Evolutionary conservation across 192 early-diverging fungal species (phyloP).

Genomic region (Coemansia sp.): DNA sequence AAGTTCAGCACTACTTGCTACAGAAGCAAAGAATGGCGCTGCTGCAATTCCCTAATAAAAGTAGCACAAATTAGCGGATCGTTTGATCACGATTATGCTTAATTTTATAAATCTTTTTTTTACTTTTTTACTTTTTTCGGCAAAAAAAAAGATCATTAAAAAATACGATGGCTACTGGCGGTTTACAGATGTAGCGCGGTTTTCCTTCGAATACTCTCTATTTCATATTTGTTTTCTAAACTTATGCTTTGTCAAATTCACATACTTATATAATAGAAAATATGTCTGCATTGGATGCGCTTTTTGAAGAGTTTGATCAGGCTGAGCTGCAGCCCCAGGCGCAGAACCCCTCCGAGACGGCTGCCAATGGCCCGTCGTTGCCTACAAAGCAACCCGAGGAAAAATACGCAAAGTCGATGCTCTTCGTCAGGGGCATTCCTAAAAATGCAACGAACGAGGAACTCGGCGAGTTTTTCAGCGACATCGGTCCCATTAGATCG

Average conservation of each 20-base stretch:
- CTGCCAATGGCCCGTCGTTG: not conserved
- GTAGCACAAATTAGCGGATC: not conserved
- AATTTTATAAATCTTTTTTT: not conserved
- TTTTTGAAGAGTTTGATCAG: slow-evolving; percentile 77
- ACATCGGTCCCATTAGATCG: slow-evolving; percentile 81
- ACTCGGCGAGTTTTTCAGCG: slow-evolving; percentile 85
- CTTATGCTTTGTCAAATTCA: not conserved
- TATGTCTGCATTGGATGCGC: slow-evolving; percentile 72
- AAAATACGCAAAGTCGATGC: slow-evolving; percentile 60
- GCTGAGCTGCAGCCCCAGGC: slow-evolving; percentile 35
- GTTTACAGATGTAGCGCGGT: too few relatives aligned
- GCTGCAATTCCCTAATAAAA: not conserved
- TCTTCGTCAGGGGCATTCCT: slow-evolving; percentile 89
- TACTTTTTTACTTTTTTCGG: not conserved
- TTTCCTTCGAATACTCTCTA: too few relatives aligned
- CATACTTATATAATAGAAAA: slow-evolving; percentile 60
- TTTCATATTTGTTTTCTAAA: not conserved
- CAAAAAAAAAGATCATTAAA: not conserved
- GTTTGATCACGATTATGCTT: not conserved
- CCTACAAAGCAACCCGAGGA: slow-evolving; percentile 27
- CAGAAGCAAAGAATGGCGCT: too few relatives aligned
- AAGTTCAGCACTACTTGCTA: not conserved
- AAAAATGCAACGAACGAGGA: slow-evolving; percentile 75
- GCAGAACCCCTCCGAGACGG: not conserved
- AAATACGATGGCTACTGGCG: not conserved